Conservation (phyloP, 2,329 filamentous ascomycete genomes). For the Ceratocystis diversiconidia region DNA sequence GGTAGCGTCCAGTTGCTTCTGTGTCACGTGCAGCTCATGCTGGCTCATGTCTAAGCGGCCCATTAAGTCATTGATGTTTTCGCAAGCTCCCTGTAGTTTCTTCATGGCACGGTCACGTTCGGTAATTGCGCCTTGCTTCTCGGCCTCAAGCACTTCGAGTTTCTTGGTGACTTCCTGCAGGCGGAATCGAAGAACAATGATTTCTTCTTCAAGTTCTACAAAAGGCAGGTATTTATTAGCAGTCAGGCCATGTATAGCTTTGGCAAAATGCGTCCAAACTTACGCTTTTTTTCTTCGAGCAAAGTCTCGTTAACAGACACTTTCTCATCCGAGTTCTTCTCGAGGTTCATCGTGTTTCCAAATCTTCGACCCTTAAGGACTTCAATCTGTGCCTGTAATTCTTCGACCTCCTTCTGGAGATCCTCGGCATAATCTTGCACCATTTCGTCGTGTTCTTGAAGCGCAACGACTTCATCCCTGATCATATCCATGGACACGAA, state of each 20-base stretch:
- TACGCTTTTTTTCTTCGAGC: constrained; percentile 41
- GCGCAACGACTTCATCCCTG: constrained; percentile 40
- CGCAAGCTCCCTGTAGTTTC: constrained; percentile 47
- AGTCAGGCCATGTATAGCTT: not conserved
- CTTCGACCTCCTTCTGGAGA: constrained; percentile 38
- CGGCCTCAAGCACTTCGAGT: constrained; percentile 46
- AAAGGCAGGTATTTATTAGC: not conserved
- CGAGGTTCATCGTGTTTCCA: constrained; percentile 24
- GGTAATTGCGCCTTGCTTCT: constrained; percentile 45
- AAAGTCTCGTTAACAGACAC: constrained; percentile 26
- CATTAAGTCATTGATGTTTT: constrained; percentile 39
- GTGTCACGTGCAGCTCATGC: constrained; percentile 31
- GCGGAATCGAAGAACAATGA: constrained; percentile 45
- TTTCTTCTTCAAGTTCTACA: constrained; percentile 42
- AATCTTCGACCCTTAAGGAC: constrained; percentile 30
- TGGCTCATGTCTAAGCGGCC: constrained; percentile 30
- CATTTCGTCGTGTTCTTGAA: constrained; percentile 43
- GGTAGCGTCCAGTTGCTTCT: constrained; percentile 30
- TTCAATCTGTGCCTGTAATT: constrained; percentile 36
- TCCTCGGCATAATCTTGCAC: constrained; percentile 40
- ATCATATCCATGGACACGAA: constrained; percentile 50
- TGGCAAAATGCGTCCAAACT: constrained; percentile 24
- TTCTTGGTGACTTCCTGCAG: constrained; percentile 50
- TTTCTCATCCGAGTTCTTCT: constrained; percentile 17
- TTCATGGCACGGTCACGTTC: constrained; percentile 52